Evolutionary conservation across 495 filamentous ascomycete genomes (phyloP).

Genomic region (Umbilicaria muhlenbergii): DNA sequence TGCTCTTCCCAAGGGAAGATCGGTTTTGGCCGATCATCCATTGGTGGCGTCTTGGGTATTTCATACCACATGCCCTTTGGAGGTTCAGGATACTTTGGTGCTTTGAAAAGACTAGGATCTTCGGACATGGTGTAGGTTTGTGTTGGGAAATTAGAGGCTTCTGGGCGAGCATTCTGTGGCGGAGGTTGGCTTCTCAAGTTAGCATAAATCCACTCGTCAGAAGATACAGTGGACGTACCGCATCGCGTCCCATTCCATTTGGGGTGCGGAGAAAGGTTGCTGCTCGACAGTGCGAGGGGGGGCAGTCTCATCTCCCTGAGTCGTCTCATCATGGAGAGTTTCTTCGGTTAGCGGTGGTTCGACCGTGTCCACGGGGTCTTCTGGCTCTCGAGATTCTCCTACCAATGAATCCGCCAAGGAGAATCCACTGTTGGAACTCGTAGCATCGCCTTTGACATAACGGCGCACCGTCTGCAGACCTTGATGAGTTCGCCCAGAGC

Average conservation of each 20-base stretch:
- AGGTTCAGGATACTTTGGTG: slow-evolving; percentile 68
- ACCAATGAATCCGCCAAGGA: slow-evolving; percentile 19
- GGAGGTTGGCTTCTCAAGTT: slow-evolving; percentile 47
- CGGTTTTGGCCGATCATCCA: slow-evolving; percentile 38
- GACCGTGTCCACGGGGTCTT: slow-evolving; percentile 23
- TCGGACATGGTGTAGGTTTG: slow-evolving; percentile 64
- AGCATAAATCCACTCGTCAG: slow-evolving; percentile 10
- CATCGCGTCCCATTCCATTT: slow-evolving; percentile 50
- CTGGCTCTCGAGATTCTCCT: slow-evolving; percentile 20
- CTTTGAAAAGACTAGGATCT: slow-evolving; percentile 51
- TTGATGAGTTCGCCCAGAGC: neutral
- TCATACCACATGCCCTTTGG: slow-evolving; percentile 76
- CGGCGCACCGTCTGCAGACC: slow-evolving; percentile 16
- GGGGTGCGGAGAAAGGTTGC: slow-evolving; percentile 33
- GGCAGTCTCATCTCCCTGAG: slow-evolving; percentile 21
- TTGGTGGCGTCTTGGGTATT: slow-evolving; percentile 45
- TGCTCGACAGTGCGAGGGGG: slow-evolving; percentile 27
- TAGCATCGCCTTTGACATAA: slow-evolving; percentile 22
- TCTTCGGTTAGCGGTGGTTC: slow-evolving; percentile 19
- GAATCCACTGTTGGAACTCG: slow-evolving; percentile 14
- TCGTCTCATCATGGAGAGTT: slow-evolving; percentile 22
- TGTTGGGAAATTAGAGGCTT: slow-evolving; percentile 59
- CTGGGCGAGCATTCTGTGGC: slow-evolving; percentile 55
- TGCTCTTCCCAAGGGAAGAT: slow-evolving; percentile 79
- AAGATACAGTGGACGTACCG: slow-evolving; percentile 26